Base-by-base conservation (phyloP, 2,329 filamentous ascomycete genomes). In the Volutella citrinella region DNA sequence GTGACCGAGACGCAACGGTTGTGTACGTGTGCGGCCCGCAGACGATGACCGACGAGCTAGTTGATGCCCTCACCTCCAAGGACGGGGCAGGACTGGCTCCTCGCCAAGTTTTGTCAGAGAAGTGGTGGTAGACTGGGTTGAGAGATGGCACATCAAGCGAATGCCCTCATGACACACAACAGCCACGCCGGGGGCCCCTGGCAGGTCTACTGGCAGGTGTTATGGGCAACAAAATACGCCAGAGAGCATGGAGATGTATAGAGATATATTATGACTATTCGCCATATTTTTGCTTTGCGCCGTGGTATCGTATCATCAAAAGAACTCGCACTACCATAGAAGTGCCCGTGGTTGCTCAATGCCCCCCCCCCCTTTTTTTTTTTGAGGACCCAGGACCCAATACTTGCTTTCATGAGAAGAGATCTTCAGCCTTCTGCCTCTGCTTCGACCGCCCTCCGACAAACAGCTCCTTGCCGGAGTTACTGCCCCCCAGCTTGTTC, bases 11-110 rank as follows among this genome's bases (percentile, higher is more conserved):
- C 2, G 57, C 61, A 3, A 69, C 70, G 1, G 65, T 81, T 5
- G 76, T 78, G 10, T 87, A 86, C 55, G 61, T 87, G 1, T 87
- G 84, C 50, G 83, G 83, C 2, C 73, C 82, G 11, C 80, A 79
- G 10, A 48, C 49, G 4, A 87, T 87, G 82, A 86, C 81, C 3
- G 84, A 87, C 54, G 68, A 74, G 30, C 70, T 84, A 45, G 76
- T 82, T 1, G 59, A 63, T 14, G 59, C 70, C 14, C 48, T 76
- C 8, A 65, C 58, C 4, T 54, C 59, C 3, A 31, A 46, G 7
- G 41, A 41, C 4, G 42, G 52, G 2, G 48, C 60, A 10, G 67
- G 64, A 1, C 64, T 78, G 49, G 58, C 66, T 9, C 49, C 62
- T 18, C 55, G 65, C 32, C 65, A 66, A 29, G 69, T 83, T 4